Percentiles rank a stretch among this genome's conserved stretches.
These are phyloP conservation scores for Choiromyces venosus DNA, from an alignment of 495 filamentous ascomycete genomes.

Conservation along the genomic window DNA sequence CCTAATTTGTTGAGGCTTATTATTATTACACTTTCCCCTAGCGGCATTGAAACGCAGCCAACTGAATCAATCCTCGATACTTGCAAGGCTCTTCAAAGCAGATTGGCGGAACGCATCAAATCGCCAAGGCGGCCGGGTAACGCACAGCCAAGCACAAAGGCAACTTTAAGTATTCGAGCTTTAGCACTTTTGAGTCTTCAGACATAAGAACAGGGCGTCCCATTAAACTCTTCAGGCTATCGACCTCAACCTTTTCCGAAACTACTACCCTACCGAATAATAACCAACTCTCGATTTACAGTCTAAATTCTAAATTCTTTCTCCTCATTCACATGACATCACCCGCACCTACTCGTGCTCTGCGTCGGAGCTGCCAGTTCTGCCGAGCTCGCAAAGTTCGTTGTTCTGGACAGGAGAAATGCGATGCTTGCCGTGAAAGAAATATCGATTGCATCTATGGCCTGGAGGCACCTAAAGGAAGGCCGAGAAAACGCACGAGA, in stretches of 20 bases:
- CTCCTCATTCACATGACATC: slow-evolving; percentile 1
- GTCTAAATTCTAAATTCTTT: background rate
- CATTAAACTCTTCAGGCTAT: background rate
- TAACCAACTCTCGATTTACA: background rate
- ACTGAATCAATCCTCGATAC: background rate
- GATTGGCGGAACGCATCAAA: background rate
- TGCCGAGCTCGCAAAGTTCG: background rate
- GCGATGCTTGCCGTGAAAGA: background rate
- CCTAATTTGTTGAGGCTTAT: background rate
- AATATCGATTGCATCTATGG: slow-evolving; percentile 5
- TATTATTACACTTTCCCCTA: background rate
- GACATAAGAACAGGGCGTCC: background rate
- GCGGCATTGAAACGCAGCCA: background rate
- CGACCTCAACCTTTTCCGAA: background rate
- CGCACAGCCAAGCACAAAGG: background rate
- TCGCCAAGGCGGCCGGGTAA: background rate
- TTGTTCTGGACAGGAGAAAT: background rate
- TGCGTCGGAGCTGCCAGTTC: background rate
- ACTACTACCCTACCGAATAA: background rate
- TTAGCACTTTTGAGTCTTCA: background rate
- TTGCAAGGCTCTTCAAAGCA: background rate
- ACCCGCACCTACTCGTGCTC: background rate
- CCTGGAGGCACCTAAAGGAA: background rate
- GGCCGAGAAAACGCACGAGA: background rate
- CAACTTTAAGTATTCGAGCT: background rate